Percentiles rank a stretch among this genome's conserved stretches.
phyloP scores from a whole-genome alignment of 495 filamentous ascomycete genomes.

The Neurospora sp. region DNA sequence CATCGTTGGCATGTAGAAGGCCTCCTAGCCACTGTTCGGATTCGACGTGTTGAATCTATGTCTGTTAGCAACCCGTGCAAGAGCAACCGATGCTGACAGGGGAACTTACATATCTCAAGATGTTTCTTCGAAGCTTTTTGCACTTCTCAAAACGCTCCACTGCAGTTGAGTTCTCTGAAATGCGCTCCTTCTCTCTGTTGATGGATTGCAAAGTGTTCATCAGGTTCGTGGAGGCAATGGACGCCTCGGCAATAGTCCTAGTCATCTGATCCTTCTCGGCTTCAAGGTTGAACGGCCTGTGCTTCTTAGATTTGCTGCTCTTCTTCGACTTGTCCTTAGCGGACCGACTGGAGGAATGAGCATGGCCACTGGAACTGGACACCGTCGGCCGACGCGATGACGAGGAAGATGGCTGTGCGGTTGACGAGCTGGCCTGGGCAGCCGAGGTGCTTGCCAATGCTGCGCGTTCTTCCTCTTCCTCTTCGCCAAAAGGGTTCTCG shows the following conservation, averaged over 20 bases:
- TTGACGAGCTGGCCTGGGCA: constrained; percentile 1
- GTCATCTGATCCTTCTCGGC: constrained; percentile 80
- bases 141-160: constrained; percentile 74
- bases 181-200: constrained; percentile 79
- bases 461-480: constrained; percentile 43
- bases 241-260: constrained; percentile 70
- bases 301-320: constrained; percentile 43
- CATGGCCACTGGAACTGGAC: constrained; percentile 14
- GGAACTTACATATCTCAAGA: constrained; percentile 58
- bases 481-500: constrained; percentile 51
- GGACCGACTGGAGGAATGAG: constrained; percentile 20
- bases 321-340: constrained; percentile 38
- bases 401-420: constrained; percentile 11
- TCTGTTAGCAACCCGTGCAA: neutral
- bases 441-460: neutral
- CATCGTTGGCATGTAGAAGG: constrained; percentile 73
- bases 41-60: constrained; percentile 68
- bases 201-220: constrained; percentile 81
- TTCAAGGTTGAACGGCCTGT: constrained; percentile 68
- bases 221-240: constrained; percentile 83
- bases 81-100: no score
- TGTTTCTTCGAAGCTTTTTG: constrained; percentile 71
- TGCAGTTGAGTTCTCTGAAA: constrained; percentile 73
- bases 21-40: constrained; percentile 72
- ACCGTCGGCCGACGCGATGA: constrained; percentile 21